phyloP scores from a whole-genome alignment of 2,329 filamentous ascomycete genomes.

The Myriosclerotinia duriaeana region DNA sequence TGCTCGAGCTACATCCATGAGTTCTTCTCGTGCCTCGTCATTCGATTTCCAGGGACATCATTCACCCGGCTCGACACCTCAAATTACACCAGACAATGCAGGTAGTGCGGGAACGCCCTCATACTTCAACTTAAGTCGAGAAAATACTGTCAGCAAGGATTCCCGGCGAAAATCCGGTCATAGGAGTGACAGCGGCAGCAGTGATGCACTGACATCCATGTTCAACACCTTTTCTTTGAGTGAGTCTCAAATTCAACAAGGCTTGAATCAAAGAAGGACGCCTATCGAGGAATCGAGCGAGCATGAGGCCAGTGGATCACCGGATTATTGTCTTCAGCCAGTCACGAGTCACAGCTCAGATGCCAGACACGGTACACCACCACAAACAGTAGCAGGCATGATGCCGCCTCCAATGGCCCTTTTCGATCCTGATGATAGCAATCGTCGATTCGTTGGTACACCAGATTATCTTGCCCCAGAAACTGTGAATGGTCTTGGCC shows the following conservation, averaged over 20 bases:
- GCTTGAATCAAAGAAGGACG: slow-evolving; percentile 49
- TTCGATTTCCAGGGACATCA: slow-evolving; percentile 79
- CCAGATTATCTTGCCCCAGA: slow-evolving; percentile 96
- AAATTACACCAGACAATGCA: slow-evolving; percentile 76
- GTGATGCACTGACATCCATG: slow-evolving; percentile 80
- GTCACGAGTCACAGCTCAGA: slow-evolving; percentile 43
- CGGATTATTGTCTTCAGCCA: slow-evolving; percentile 70
- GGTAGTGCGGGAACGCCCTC: slow-evolving; percentile 77
- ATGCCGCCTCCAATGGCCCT: slow-evolving; percentile 91
- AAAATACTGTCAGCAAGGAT: slow-evolving; percentile 58
- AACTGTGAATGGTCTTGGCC: slow-evolving; percentile 90
- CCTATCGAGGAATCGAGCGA: slow-evolving; percentile 75
- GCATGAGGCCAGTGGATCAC: slow-evolving; percentile 70
- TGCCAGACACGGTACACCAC: slow-evolving; percentile 58
- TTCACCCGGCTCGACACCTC: slow-evolving; percentile 81
- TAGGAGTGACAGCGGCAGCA: slow-evolving; percentile 88
- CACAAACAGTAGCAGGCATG: slow-evolving; percentile 63
- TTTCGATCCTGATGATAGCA: slow-evolving; percentile 92
- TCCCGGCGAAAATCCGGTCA: slow-evolving; percentile 67
- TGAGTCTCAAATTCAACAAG: slow-evolving; percentile 50
- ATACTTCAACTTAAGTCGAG: slow-evolving; percentile 79
- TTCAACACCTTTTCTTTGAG: slow-evolving; percentile 75
- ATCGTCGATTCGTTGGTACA: slow-evolving; percentile 90
- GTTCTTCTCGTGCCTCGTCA: slow-evolving; percentile 89
- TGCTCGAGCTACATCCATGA: slow-evolving; percentile 77